phyloP scores from a whole-genome alignment of 352 stramenopile genomes.

The Globisporangium acanthophoron region DNA sequence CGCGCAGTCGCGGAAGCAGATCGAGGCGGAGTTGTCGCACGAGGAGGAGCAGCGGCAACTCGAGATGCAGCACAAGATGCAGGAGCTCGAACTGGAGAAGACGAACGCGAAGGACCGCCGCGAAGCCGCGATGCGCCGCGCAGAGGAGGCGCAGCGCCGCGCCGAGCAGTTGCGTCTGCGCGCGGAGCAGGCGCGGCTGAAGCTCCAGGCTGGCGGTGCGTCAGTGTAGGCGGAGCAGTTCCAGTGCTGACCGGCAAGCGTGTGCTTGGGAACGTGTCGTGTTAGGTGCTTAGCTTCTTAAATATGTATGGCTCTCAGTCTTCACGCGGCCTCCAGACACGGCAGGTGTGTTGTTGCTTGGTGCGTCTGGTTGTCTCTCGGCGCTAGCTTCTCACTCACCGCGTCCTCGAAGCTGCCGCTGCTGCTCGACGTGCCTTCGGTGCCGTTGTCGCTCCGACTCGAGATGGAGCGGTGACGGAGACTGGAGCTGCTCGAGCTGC shows the following conservation, averaged over 20 bases:
- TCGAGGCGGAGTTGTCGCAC: slow-evolving; percentile 51
- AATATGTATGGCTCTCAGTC: not conserved
- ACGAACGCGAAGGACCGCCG: slow-evolving; percentile 27
- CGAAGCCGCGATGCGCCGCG: slow-evolving; percentile 45
- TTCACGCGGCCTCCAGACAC: slow-evolving; percentile 36
- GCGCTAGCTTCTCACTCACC: not conserved
- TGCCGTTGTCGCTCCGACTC: slow-evolving; percentile 30
- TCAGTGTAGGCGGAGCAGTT: not conserved
- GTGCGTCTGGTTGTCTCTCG: slow-evolving; percentile 14
- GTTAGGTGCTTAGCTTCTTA: not conserved
- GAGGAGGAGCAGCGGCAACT: slow-evolving; percentile 53
- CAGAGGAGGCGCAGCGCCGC: slow-evolving; percentile 42
- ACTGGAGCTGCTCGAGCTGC: not conserved
- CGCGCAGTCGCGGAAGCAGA: slow-evolving; percentile 53
- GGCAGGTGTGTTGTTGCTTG: slow-evolving; percentile 23
- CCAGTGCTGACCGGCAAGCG: too few species aligned
- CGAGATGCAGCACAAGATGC: slow-evolving; percentile 34
- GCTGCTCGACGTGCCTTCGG: slow-evolving; percentile 50
- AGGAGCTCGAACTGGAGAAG: slow-evolving; percentile 51
- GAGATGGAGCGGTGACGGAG: slow-evolving; percentile 36
- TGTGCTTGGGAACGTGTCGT: not conserved
- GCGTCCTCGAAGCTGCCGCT: slow-evolving; percentile 42
- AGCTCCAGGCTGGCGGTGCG: slow-evolving; percentile 12
- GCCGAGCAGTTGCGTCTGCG: slow-evolving; percentile 46
- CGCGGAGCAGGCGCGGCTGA: slow-evolving; percentile 43